Conservation (phyloP, 768 basidiomycete genomes). For the Suillus occidentalis region DNA sequence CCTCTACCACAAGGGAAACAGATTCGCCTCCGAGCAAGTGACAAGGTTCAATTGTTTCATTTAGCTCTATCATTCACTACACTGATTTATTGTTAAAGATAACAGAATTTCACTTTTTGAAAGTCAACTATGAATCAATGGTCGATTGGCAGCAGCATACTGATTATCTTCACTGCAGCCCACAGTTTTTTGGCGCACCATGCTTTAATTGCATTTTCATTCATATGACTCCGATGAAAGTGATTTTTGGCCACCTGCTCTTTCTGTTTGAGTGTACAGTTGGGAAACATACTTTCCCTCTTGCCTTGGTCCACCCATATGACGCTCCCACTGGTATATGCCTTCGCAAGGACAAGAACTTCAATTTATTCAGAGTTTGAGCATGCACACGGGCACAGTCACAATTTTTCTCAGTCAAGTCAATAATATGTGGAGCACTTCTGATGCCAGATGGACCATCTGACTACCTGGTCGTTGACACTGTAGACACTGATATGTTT, state of each 20-base stretch:
- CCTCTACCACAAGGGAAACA: background rate
- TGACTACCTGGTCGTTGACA: conserved; percentile 29
- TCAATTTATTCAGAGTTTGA: conserved; percentile 21
- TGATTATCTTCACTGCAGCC: conserved; percentile 31
- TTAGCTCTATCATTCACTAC: too few species aligned
- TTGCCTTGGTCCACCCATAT: conserved; percentile 21
- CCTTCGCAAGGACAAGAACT: conserved; percentile 21
- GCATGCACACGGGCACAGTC: conserved; percentile 6
- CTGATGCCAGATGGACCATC: conserved; percentile 17
- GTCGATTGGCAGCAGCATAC: conserved; percentile 28
- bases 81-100: conserved; percentile 17
- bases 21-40: conserved; percentile 2
- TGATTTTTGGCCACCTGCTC: conserved; percentile 20
- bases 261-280: conserved; percentile 21
- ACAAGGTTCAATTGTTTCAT: conserved; percentile 3
- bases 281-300: conserved; percentile 1
- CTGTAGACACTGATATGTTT: conserved; percentile 33
- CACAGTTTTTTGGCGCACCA: conserved; percentile 27
- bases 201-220: conserved; percentile 31
- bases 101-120: conserved; percentile 24
- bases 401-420: conserved; percentile 26
- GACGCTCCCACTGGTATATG: conserved; percentile 12
- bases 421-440: conserved; percentile 32
- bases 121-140: conserved; percentile 28
- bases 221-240: conserved; percentile 10